Conservation (phyloP, 352 stramenopile species). For the Globisporangium recalcitrans region DNA sequence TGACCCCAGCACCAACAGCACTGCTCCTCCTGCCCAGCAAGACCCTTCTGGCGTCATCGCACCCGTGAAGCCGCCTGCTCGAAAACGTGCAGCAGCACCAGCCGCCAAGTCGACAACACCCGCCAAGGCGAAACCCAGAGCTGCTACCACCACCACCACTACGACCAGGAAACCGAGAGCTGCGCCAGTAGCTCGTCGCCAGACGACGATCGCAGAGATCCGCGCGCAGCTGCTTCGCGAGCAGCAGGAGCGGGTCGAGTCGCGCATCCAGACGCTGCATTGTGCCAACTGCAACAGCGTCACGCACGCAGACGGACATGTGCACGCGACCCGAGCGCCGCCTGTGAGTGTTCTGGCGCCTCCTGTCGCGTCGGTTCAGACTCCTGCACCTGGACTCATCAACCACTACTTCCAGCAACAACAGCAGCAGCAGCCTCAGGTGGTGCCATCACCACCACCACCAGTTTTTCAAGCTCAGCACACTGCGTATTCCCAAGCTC, state of each 20-base stretch:
- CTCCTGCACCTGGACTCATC: not conserved
- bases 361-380: not conserved
- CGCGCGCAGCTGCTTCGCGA: slow-evolving; percentile 38
- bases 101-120: not conserved
- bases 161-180: slow-evolving; percentile 3
- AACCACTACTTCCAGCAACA: slow-evolving; percentile 4
- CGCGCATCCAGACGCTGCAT: slow-evolving; percentile 43
- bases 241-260: slow-evolving; percentile 46
- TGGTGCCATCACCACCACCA: not conserved
- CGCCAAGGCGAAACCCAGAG: not conserved
- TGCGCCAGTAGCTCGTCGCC: slow-evolving; percentile 13
- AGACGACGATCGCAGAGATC: slow-evolving; percentile 36
- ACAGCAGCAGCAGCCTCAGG: not conserved
- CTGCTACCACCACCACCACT: not conserved
- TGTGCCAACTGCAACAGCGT: slow-evolving; percentile 14
- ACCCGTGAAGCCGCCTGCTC: slow-evolving; percentile 4
- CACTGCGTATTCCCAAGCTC: not conserved
- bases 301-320: slow-evolving; percentile 3
- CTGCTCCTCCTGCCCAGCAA: not conserved
- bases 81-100: not conserved
- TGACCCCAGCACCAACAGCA: not conserved
- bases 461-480: not conserved
- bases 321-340: not conserved
- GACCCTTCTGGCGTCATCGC: not conserved
- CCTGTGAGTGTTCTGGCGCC: not conserved